phyloP scores from a whole-genome alignment of 305 asterid species.

The Caryopteris hybrid region DNA sequence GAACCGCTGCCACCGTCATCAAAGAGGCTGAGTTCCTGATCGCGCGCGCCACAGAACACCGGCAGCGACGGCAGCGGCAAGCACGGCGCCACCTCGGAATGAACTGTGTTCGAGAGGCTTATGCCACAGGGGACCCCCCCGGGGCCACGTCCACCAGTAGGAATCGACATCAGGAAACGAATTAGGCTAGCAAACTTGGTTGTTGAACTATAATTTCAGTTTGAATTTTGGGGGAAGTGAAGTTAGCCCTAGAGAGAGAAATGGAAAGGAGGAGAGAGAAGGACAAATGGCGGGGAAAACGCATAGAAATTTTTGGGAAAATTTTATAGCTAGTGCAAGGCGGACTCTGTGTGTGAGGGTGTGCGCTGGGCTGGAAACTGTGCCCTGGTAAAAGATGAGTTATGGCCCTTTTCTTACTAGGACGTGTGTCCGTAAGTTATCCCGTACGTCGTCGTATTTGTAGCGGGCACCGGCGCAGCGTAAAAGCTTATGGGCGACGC shows the following conservation, averaged over 20 bases:
- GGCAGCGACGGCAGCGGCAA: slow-evolving; percentile 93
- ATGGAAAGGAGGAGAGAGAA: slow-evolving; percentile 28
- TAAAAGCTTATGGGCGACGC: slow-evolving; percentile 28
- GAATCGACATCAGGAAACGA: slow-evolving; percentile 42
- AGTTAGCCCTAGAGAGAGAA: slow-evolving; percentile 64
- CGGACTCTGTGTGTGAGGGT: neutral
- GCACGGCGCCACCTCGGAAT: slow-evolving; percentile 82
- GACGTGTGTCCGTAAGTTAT: neutral
- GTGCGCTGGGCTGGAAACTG: slow-evolving; percentile 13
- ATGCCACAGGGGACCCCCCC: slow-evolving; percentile 68
- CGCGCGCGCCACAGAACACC: slow-evolving; percentile 85
- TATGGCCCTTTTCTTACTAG: neutral
- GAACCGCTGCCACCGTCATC: slow-evolving; percentile 41
- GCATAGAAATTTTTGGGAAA: slow-evolving; percentile 31
- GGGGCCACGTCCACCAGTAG: slow-evolving; percentile 25
- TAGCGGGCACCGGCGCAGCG: neutral
- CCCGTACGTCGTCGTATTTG: slow-evolving; percentile 21
- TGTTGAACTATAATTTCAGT: slow-evolving; percentile 27
- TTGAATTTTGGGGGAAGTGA: slow-evolving; percentile 23
- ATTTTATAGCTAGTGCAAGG: slow-evolving; percentile 17
- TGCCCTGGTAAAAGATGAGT: slow-evolving; percentile 26
- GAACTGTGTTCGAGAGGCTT: slow-evolving; percentile 77
- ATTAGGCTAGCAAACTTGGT: slow-evolving; percentile 13
- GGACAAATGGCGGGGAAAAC: slow-evolving; percentile 77
- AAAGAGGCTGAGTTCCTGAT: slow-evolving; percentile 66